Percentiles rank a stretch among this genome's conserved stretches.
phyloP scores from a whole-genome alignment of 2,329 filamentous ascomycete genomes.

The Didymella exigua region DNA sequence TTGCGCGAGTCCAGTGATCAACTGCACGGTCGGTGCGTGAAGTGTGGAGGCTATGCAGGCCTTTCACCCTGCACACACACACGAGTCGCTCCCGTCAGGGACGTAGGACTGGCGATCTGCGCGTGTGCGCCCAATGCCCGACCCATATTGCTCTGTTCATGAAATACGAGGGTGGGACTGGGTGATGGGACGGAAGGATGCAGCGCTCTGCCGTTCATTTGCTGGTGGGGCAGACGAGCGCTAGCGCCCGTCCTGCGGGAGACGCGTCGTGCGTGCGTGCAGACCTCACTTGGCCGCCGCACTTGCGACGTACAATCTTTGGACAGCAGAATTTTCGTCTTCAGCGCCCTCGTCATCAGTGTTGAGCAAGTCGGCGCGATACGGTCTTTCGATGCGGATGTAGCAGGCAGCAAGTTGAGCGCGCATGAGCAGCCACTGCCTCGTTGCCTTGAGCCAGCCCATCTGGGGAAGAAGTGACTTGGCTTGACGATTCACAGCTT shows the following conservation, averaged over 20 bases:
- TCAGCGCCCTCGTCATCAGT: slow-evolving; percentile 3
- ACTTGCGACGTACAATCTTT: not conserved
- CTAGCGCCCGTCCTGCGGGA: slow-evolving; percentile 6
- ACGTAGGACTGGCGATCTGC: slow-evolving; percentile 28
- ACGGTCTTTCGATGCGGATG: not conserved
- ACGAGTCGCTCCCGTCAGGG: slow-evolving; percentile 24
- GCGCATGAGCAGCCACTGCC: slow-evolving; percentile 12
- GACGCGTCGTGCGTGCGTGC: slow-evolving; percentile 20
- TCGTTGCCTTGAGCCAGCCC: slow-evolving; percentile 16
- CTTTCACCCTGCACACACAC: slow-evolving; percentile 13
- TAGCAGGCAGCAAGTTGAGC: slow-evolving; percentile 4
- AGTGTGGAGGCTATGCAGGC: slow-evolving; percentile 32
- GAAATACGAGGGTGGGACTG: slow-evolving; percentile 4
- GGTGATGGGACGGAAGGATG: slow-evolving; percentile 18
- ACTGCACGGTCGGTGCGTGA: slow-evolving; percentile 12
- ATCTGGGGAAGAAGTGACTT: slow-evolving; percentile 1
- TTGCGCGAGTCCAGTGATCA: slow-evolving; percentile 7
- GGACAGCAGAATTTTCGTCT: not conserved
- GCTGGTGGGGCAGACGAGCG: slow-evolving; percentile 26
- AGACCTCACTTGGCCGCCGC: not conserved
- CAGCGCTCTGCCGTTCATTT: slow-evolving; percentile 26
- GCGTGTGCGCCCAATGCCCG: slow-evolving; percentile 34
- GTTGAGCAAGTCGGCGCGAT: not conserved
- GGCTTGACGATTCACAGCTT: slow-evolving; percentile 8
- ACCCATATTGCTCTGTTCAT: slow-evolving; percentile 24